A percentile compares a stretch with the other conserved stretches of the same genome.
These are phyloP conservation scores for Penicillium frequentans DNA, from an alignment of 2,329 filamentous ascomycete genomes.

Conservation along the genomic window DNA sequence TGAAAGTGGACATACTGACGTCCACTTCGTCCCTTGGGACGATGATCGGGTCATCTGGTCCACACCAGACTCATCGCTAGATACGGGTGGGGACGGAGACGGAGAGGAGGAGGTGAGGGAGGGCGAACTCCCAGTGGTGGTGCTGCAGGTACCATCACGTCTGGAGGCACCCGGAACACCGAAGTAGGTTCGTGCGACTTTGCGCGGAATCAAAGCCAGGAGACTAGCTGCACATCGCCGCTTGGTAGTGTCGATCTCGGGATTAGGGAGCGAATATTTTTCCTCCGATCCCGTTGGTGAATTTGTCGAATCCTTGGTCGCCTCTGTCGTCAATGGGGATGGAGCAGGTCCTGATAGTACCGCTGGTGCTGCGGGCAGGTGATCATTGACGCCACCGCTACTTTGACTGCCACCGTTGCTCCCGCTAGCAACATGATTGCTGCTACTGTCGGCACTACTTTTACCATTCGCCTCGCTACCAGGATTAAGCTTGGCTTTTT, in stretches of 20 bases:
- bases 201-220: slow-evolving; percentile 43
- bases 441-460: slow-evolving; percentile 1
- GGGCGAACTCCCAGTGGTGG: slow-evolving; percentile 14
- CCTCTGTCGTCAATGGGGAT: slow-evolving; percentile 1
- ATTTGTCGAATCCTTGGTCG: slow-evolving; percentile 1
- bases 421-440: background rate
- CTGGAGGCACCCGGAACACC: slow-evolving; percentile 25
- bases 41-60: slow-evolving; percentile 2
- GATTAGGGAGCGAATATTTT: slow-evolving; percentile 19
- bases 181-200: slow-evolving; percentile 47
- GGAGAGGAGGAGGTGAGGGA: slow-evolving; percentile 13
- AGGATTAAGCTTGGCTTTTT: slow-evolving; percentile 6
- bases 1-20: slow-evolving; percentile 2
- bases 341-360: background rate
- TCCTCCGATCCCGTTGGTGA: slow-evolving; percentile 15
- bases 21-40: background rate
- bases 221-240: slow-evolving; percentile 46
- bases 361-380: slow-evolving; percentile 13
- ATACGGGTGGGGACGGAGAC: slow-evolving; percentile 13
- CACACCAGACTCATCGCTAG: slow-evolving; percentile 5
- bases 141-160: slow-evolving; percentile 25
- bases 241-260: slow-evolving; percentile 43
- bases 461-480: slow-evolving; percentile 4
- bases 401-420: background rate
- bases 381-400: slow-evolving; percentile 7